phyloP scores from a whole-genome alignment of 1,284 basidiomycete genomes.

The Anthracocystis walkeri region DNA sequence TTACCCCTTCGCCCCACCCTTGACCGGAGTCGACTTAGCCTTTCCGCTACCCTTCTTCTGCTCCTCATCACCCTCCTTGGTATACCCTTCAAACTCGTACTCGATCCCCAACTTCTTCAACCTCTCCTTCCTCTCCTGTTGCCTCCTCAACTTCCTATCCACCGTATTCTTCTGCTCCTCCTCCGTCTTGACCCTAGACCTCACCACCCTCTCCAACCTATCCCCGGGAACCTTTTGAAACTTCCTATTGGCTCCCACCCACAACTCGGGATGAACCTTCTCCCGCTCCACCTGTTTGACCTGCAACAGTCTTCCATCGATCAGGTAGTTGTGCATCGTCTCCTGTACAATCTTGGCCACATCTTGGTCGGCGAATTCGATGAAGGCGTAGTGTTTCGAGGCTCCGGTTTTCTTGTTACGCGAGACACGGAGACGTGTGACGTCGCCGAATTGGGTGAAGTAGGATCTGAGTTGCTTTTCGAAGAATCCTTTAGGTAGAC shows the following conservation, averaged over 20 bases:
- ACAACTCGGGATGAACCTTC: slow-evolving; percentile 89
- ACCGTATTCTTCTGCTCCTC: slow-evolving; percentile 79
- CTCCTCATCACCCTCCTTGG: slow-evolving; percentile 10
- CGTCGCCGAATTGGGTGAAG: slow-evolving; percentile 93
- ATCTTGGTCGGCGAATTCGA: slow-evolving; percentile 89
- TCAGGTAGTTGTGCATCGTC: slow-evolving; percentile 98
- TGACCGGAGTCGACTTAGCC: slow-evolving; percentile 8
- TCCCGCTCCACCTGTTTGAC: slow-evolving; percentile 83
- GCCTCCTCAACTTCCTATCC: slow-evolving; percentile 80
- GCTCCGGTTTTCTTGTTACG: slow-evolving; percentile 96
- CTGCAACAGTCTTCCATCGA: slow-evolving; percentile 90
- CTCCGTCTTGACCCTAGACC: slow-evolving; percentile 81
- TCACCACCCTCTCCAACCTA: slow-evolving; percentile 77
- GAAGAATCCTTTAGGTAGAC: slow-evolving; percentile 96
- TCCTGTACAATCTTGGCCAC: slow-evolving; percentile 96
- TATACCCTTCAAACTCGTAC: slow-evolving; percentile 81
- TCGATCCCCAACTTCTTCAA: slow-evolving; percentile 85
- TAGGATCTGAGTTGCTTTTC: slow-evolving; percentile 93
- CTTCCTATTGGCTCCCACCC: slow-evolving; percentile 95
- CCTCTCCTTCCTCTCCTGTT: slow-evolving; percentile 82
- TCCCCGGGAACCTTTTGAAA: slow-evolving; percentile 83
- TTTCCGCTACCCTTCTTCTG: slow-evolving; percentile 7
- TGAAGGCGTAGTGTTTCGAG: slow-evolving; percentile 95
- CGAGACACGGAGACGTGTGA: slow-evolving; percentile 88
- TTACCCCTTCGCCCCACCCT: slow-evolving; percentile 14